phyloP scores from a whole-genome alignment of 257 asterid species.

The Agastache rugosa region DNA sequence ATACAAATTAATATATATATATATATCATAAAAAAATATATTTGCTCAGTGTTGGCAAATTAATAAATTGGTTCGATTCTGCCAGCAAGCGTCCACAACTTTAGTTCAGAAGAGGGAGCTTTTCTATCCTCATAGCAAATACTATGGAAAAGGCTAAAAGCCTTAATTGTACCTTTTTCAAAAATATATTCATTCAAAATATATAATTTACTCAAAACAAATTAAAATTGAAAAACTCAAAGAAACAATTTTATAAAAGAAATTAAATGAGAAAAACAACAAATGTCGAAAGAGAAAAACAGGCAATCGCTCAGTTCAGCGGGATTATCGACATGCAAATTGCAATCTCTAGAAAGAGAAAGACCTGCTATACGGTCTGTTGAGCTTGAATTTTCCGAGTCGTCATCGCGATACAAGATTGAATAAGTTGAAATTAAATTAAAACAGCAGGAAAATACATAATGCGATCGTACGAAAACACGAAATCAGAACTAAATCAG shows the following conservation, averaged over 20 bases:
- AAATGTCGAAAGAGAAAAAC: not conserved
- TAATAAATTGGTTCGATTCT: slow-evolving; percentile 81
- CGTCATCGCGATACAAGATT: slow-evolving; percentile 23
- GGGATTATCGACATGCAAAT: slow-evolving; percentile 51
- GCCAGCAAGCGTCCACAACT: slow-evolving; percentile 77
- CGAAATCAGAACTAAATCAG: no score
- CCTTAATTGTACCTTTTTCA: no score
- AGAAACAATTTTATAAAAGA: not conserved
- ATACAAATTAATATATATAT: no score
- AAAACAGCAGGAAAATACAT: no score
- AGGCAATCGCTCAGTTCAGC: slow-evolving; percentile 84
- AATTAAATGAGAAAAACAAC: not conserved
- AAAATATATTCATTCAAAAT: not conserved
- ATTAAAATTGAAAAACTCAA: no score
- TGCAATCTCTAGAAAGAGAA: slow-evolving; percentile 18
- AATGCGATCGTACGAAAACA: no score
- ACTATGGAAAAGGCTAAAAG: no score
- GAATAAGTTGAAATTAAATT: no score
- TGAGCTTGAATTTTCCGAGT: slow-evolving; percentile 42
- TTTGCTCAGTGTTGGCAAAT: slow-evolving; percentile 71
- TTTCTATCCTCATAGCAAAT: slow-evolving; percentile 65
- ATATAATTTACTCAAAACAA: not conserved
- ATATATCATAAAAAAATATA: not conserved
- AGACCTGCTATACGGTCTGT: slow-evolving; percentile 39
- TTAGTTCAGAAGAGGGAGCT: slow-evolving; percentile 92